Evolutionary conservation across 305 asterid species (phyloP).

Genomic region (Withania somnifera): DNA sequence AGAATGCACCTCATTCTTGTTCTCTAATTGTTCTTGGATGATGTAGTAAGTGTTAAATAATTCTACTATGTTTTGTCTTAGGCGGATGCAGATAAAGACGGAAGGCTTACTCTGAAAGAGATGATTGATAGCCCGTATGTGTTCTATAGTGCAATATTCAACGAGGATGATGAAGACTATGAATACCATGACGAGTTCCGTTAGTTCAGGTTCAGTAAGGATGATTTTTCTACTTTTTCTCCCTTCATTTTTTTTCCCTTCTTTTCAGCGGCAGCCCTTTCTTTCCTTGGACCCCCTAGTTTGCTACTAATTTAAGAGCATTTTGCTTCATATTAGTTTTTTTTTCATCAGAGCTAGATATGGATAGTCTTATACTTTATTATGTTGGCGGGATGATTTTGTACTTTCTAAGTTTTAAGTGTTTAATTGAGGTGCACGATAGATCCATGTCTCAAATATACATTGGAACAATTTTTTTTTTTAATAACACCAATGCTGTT

Average conservation of each 20-base stretch:
- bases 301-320: neutral
- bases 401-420: neutral
- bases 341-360: neutral
- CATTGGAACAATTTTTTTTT: neutral
- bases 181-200: constrained; percentile 82
- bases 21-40: neutral
- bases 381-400: neutral
- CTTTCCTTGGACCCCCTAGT: neutral
- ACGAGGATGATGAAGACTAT: constrained; percentile 64
- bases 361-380: neutral
- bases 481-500: neutral
- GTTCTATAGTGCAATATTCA: constrained; percentile 82
- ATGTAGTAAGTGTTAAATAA: neutral
- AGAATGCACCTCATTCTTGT: neutral
- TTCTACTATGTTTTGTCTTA: constrained; percentile 16
- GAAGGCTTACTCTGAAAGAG: constrained; percentile 68
- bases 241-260: neutral
- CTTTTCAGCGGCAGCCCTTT: neutral
- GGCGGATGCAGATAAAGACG: constrained; percentile 90
- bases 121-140: constrained; percentile 88
- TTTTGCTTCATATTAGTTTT: neutral
- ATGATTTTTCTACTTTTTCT: neutral
- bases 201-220: constrained; percentile 16
- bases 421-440: neutral
- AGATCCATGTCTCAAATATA: neutral